Percentiles rank a stretch among this genome's conserved stretches.
These are phyloP conservation scores for Exophiala viscosa DNA, from an alignment of 2,329 filamentous ascomycete genomes.

Conservation along the genomic window DNA sequence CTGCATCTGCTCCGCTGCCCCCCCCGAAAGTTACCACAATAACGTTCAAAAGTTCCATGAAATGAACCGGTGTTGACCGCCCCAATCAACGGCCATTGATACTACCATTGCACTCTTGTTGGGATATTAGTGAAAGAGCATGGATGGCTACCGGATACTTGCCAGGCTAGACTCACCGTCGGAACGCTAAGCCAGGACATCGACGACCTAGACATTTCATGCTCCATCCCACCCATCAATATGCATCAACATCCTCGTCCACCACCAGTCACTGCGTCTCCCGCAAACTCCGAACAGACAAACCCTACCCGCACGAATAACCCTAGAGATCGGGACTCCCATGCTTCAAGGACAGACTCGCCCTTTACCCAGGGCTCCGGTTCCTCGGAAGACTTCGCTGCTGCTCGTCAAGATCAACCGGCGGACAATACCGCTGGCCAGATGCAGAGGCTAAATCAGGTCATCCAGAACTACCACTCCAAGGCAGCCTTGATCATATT, in stretches of 20 bases:
- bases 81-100: too few species aligned
- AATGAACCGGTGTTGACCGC: too few species aligned
- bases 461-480: constrained; percentile 91
- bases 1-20: background rate
- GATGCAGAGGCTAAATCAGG: constrained; percentile 81
- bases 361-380: constrained; percentile 52
- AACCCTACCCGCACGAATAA: constrained; percentile 72
- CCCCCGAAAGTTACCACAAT: constrained; percentile 1
- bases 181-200: constrained; percentile 21
- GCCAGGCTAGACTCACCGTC: constrained; percentile 14
- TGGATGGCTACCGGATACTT: constrained; percentile 26
- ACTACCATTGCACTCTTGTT: background rate
- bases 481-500: constrained; percentile 83
- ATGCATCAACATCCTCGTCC: constrained; percentile 92
- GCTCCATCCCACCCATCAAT: constrained; percentile 28
- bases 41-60: background rate
- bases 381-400: constrained; percentile 48
- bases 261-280: constrained; percentile 67
- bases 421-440: constrained; percentile 58
- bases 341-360: constrained; percentile 47
- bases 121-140: constrained; percentile 17
- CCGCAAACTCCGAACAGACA: constrained; percentile 67
- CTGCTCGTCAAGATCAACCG: constrained; percentile 40
- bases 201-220: constrained; percentile 3
- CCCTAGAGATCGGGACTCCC: constrained; percentile 60